phyloP scores from a whole-genome alignment of 108 stramenopile species.

The Pseudonitzschia multistriata region DNA sequence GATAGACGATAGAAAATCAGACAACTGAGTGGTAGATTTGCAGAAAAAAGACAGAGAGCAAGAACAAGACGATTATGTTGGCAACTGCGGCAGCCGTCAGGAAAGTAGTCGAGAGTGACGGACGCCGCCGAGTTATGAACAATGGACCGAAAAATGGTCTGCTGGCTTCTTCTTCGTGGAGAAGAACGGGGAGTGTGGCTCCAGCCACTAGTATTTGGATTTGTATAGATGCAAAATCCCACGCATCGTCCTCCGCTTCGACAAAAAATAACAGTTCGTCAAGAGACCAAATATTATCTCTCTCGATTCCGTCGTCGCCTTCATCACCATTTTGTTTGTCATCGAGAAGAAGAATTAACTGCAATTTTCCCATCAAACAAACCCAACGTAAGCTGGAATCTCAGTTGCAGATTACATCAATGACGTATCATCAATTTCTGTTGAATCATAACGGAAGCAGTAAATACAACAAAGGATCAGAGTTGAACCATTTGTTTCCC shows the following conservation, averaged over 20 bases:
- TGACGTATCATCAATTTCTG: neutral
- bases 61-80: neutral
- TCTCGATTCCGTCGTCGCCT: too few relatives aligned
- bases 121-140: neutral
- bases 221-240: too few relatives aligned
- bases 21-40: too few relatives aligned
- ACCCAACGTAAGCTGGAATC: neutral
- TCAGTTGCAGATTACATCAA: neutral
- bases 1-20: neutral
- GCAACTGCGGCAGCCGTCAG: slow-evolving; percentile 8
- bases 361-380: too few relatives aligned
- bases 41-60: neutral
- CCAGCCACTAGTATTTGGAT: too few relatives aligned
- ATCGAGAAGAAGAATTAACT: too few relatives aligned
- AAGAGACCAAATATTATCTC: too few relatives aligned
- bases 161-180: neutral
- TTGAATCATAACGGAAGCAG: neutral
- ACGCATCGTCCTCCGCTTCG: too few relatives aligned
- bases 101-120: neutral
- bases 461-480: neutral
- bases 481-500: neutral
- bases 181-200: too few relatives aligned
- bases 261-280: too few relatives aligned
- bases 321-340: too few relatives aligned
- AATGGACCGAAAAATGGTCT: neutral